Base-by-base conservation (phyloP, 495 filamentous ascomycete species). In the Tricharina praecox region DNA sequence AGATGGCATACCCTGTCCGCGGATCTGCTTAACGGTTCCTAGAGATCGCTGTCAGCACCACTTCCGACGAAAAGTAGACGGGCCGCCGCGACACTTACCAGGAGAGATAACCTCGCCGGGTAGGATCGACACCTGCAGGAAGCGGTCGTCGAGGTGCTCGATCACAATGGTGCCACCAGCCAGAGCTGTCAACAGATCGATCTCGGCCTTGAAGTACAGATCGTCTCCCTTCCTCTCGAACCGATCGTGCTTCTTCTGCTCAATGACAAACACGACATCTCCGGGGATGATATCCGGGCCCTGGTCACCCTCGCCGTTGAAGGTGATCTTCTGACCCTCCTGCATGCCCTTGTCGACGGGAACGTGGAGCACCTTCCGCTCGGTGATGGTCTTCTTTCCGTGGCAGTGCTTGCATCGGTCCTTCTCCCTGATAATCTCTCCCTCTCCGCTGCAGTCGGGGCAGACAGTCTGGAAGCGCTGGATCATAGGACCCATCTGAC, bases 401-500 rank as follows among this genome's bases (percentile, higher is more conserved):
- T 69, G 75, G 67, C 90, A 99, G 49, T 69, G 66, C 76, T 93
- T 95, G 77, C 90, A 99, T 62, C 80, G 76, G 65, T 96, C 92
- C 70, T 87, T 86, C 42, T 96, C 90, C 53, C 81, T 81, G 62
- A 99, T 84, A 47, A 80, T 85, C 68, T 99, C 92, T 40, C 92
- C 86, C 64, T 96, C 92, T 50, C 90, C 90, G 50, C 86, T 84
- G 63, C 90, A 99, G 66, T 99, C 90, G 24, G 86, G 83, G 76
- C 90, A 99, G 51, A 95, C 85, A 16, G 92, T 96, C 74, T 96
- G 92, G 76, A 96, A 96, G 42, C 90, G 82, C 68, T 96, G 92
- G 61, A 96, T 96, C 90, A 99, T 99, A 44, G 90, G 90, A 43
- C 92, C 90, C 87, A 96, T 96, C 71, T 96, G 92, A 58, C 90